Evolutionary conservation across 306 rosid genomes (phyloP).

Genomic region (Sophora flavescens): DNA sequence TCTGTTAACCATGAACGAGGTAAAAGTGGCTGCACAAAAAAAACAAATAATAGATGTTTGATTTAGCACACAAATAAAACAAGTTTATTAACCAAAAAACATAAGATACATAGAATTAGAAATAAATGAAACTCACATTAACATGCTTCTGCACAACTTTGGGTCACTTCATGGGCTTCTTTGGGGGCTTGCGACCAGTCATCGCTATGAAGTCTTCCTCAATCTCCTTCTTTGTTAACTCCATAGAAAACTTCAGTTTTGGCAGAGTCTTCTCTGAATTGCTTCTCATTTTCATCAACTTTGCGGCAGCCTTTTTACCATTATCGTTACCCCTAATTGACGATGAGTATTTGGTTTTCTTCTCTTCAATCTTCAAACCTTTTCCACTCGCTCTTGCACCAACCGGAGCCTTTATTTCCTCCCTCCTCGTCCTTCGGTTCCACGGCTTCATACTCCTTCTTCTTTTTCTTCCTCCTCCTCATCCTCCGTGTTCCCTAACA

Average conservation of each 20-base stretch:
- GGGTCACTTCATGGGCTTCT: slow-evolving; percentile 68
- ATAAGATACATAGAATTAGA: neutral
- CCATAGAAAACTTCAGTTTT: slow-evolving; percentile 55
- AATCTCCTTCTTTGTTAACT: slow-evolving; percentile 65
- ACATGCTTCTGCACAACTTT: slow-evolving; percentile 61
- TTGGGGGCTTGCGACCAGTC: slow-evolving; percentile 63
- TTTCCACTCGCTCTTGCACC: neutral
- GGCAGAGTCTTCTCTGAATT: too few relatives aligned
- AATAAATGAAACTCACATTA: slow-evolving; percentile 53
- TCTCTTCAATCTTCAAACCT: neutral
- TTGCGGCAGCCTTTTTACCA: neutral
- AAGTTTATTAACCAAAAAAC: too few relatives aligned
- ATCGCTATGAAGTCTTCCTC: slow-evolving; percentile 69
- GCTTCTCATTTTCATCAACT: neutral
- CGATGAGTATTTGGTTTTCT: neutral
- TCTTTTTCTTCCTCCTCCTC: neutral
- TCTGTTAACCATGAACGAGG: slow-evolving; percentile 37
- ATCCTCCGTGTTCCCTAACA: neutral
- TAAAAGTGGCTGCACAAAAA: neutral
- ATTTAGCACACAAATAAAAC: too few relatives aligned
- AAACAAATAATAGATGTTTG: too few relatives aligned
- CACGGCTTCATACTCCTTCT: neutral
- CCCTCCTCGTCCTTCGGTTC: neutral
- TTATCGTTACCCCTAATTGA: neutral
- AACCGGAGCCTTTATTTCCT: neutral